Percentiles rank a stretch among this genome's conserved stretches.
Evolutionary conservation across 2,329 filamentous ascomycete genomes (phyloP).

Genomic region (Hypoxylon sp.): DNA sequence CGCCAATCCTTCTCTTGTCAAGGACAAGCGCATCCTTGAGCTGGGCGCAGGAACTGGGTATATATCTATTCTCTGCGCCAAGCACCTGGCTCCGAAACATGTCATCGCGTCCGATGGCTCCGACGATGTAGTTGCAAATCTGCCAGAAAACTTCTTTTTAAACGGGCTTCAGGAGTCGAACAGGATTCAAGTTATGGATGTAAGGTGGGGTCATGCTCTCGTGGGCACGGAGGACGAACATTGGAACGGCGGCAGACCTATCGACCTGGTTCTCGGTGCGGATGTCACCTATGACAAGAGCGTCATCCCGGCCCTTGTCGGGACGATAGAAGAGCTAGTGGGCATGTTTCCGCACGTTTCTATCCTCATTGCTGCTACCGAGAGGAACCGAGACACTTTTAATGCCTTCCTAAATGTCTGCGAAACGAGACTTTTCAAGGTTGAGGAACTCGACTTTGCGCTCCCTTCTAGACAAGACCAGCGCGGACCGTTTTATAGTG

Average conservation of each 20-base stretch:
- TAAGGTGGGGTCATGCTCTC: slow-evolving; percentile 71
- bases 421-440: slow-evolving; percentile 54
- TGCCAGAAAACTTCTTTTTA: slow-evolving; percentile 73
- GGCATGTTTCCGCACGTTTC: slow-evolving; percentile 62
- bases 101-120: slow-evolving; percentile 79
- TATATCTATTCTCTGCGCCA: slow-evolving; percentile 76
- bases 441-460: slow-evolving; percentile 55
- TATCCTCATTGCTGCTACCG: slow-evolving; percentile 74
- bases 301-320: slow-evolving; percentile 69
- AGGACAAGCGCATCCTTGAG: slow-evolving; percentile 70
- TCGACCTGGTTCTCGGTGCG: slow-evolving; percentile 76
- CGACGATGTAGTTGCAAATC: slow-evolving; percentile 72
- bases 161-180: slow-evolving; percentile 67
- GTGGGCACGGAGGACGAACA: slow-evolving; percentile 64
- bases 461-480: slow-evolving; percentile 55
- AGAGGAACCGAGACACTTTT: slow-evolving; percentile 76
- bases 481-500: slow-evolving; percentile 70
- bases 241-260: slow-evolving; percentile 56
- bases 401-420: slow-evolving; percentile 69
- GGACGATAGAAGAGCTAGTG: slow-evolving; percentile 70
- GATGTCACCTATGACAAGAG: slow-evolving; percentile 80
- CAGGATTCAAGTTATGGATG: slow-evolving; percentile 59
- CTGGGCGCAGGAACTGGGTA: slow-evolving; percentile 81
- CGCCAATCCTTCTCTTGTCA: slow-evolving; percentile 54
- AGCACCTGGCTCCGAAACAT: slow-evolving; percentile 65